Evolutionary conservation across 2,329 filamentous ascomycete species (phyloP), one percentile per base, ranked within the genome.

Genomic region (Penicillium olsonii): DNA sequence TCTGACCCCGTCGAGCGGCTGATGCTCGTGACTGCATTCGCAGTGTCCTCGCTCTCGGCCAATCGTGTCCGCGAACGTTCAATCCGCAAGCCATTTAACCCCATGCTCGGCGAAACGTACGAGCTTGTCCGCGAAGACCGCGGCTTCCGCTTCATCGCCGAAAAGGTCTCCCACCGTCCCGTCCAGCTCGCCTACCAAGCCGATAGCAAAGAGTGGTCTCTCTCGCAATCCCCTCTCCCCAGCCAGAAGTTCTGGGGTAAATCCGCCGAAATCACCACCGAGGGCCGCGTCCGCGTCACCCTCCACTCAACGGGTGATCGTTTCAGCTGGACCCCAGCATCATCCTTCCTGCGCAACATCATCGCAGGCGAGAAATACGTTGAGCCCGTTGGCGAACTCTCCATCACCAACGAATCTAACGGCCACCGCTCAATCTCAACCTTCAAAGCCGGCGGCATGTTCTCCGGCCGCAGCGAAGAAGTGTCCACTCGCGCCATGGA

Each of bases 191-290:
- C 94, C 5, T 92, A 92, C 75, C 92, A 97, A 69, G 94, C 92
- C 4, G 94, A 99, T 68, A 84, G 88, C 33, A 81, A 84, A 33
- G 78, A 82, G 49, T 99, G 94, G 94, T 90, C 87, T 2, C 86
- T 96, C 54, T 81, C 89, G 1, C 94, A 97, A 67, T 89, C 87
- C 4, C 90, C 94, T 0, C 86, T 88, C 48, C 94, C 94, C 0
- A 87, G 87, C 18, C 92, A 99, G 67, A 97, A 97, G 68, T 99
- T 99, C 75, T 97, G 94, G 94, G 94, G 94, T 48, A 97, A 97
- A 76, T 92, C 87, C 46, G 90, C 90, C 2, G 94, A 99, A 71
- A 84, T 99, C 54, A 94, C 89, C 53, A 97, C 91, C 0, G 92
- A 96, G 46, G 94, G 94, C 2, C 87, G 90, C 20, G 85, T 90